Base-by-base conservation (phyloP, 306 rosid species). In the Rubus idaeus region DNA sequence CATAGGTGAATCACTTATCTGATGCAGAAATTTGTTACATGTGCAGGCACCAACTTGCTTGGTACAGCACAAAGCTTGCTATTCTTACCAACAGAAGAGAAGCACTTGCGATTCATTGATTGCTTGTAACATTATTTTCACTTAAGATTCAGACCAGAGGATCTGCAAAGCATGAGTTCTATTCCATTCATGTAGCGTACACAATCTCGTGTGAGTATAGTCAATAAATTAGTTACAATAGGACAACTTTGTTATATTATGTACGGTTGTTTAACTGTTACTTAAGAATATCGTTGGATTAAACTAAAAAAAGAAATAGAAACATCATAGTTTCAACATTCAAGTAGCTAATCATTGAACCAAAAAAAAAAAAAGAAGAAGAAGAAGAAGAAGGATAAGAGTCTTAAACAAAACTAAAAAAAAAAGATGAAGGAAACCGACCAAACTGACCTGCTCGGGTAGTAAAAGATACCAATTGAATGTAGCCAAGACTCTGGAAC, bases 401-500 rank as follows among this genome's bases (percentile, higher is more conserved):
- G 46, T 46, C 68, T 23, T 40, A 51, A 83, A 80, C 46, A 49
- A 20, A 47, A n/a, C 37, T 37, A n/a, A 23, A 53, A 77, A 64
- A 74, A 71, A 75, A 35, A 44, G 20, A 71, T 35, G 73, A 55
- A 9, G 49, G 57, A 58, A 63, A 63, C 40, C 37, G 21, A 82
- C 77, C 18, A 42, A 68, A 35, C 88, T 71, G 70, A 92, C 97
- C 97, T 92, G 91, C 91, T 95, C 52, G 97, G 97, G 55, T 88
- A 89, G 88, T 95, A 92, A 84, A 81, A 88, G 80, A 95, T 86
- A 80, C 97, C 97, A 66, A 89, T 51, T 65, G 87, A 88, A 73
- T 92, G 98, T 20, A 95, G 87, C 93, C 92, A 95, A 39, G 90
- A 83, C 77, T 92, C 96, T 10, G 98, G 98, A 84, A 88, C 89